phyloP scores from a whole-genome alignment of 2,329 filamentous ascomycete species.

The Sporothrix schenckii region DNA sequence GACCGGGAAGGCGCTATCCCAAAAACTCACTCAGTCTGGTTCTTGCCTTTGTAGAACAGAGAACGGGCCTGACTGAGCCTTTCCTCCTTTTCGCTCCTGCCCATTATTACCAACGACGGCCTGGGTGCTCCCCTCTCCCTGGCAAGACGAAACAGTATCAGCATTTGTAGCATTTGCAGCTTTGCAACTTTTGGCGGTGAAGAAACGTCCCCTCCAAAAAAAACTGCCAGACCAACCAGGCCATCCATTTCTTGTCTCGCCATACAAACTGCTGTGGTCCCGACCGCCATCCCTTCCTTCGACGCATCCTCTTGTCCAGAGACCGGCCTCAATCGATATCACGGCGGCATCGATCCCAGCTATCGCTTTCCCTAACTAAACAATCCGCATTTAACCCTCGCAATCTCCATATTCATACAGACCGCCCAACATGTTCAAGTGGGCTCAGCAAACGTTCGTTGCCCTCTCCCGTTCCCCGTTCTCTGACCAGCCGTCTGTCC shows the following conservation, averaged over 20 bases:
- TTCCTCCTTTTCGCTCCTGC: not conserved
- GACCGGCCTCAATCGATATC: not conserved
- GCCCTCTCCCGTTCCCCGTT: not conserved
- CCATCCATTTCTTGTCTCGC: conserved; percentile 11
- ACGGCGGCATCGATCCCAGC: not conserved
- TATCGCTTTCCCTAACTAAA: not conserved
- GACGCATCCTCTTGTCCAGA: not conserved
- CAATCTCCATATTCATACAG: conserved; percentile 1
- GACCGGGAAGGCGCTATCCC: conserved; percentile 20
- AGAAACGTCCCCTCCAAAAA: conserved; percentile 5
- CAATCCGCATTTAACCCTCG: not conserved
- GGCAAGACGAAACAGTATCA: not conserved
- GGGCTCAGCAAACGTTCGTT: conserved; percentile 86
- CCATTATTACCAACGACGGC: not conserved
- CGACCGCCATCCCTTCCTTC: not conserved
- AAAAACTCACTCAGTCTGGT: conserved; percentile 12
- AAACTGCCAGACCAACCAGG: conserved; percentile 2
- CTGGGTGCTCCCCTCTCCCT: not conserved
- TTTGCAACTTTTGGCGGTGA: conserved; percentile 26
- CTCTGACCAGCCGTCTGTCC: too few relatives aligned
- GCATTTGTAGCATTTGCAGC: not conserved
- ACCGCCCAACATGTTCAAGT: conserved; percentile 74
- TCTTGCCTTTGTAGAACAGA: not conserved
- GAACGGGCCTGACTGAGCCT: conserved; percentile 16
- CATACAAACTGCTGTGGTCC: not conserved